Conservation (phyloP, 139 green algal genomes). For the Zygnema circumcarinatum region DNA sequence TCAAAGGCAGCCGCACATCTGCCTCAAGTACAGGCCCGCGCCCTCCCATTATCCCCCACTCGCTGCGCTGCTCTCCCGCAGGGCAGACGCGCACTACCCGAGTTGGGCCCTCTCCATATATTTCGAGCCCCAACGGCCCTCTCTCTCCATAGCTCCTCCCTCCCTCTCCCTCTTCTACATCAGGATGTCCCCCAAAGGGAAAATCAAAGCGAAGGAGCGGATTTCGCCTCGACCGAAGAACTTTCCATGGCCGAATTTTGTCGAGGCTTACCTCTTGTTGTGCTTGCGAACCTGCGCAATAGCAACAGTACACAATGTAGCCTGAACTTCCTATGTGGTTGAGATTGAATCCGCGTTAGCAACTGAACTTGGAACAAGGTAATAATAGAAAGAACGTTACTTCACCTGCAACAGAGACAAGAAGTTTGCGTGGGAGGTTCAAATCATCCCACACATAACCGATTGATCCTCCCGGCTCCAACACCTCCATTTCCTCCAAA, state of each 20-base stretch:
- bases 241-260: constrained; percentile 8
- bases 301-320: too few relatives aligned
- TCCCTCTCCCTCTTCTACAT: neutral
- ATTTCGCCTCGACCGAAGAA: neutral
- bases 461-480: neutral
- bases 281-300: neutral
- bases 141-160: neutral
- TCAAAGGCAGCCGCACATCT: neutral
- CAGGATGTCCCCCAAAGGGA: neutral
- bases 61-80: neutral
- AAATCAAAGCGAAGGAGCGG: constrained; percentile 17
- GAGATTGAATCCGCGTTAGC: too few relatives aligned
- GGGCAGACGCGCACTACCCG: neutral
- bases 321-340: too few relatives aligned
- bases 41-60: neutral
- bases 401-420: constrained; percentile 2
- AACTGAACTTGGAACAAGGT: too few relatives aligned
- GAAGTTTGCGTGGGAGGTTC: constrained; percentile 17
- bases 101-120: constrained; percentile 17
- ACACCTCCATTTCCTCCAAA: neutral
- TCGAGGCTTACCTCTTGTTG: constrained; percentile 26
- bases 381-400: neutral
- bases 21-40: neutral
- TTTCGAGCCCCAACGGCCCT: neutral
- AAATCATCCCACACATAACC: constrained; percentile 35